Conservation (phyloP, 331 rosid species). For the Arachis monticola region DNA sequence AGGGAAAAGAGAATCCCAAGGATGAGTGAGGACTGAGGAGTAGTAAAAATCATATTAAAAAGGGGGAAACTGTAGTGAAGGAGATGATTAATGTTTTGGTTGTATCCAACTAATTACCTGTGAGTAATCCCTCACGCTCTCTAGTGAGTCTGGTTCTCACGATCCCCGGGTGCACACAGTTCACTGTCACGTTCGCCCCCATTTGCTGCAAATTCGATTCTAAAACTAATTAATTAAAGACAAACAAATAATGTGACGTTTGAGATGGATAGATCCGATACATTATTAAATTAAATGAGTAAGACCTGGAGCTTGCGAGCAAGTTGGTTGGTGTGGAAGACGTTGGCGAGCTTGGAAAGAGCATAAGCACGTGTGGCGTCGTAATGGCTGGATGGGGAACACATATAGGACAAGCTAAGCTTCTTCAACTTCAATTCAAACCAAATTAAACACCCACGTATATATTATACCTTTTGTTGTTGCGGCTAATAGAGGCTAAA, state of each 20-base stretch:
- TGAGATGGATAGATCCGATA: slow-evolving; percentile 10
- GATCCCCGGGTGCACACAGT: slow-evolving; percentile 95
- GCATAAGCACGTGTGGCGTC: slow-evolving; percentile 99
- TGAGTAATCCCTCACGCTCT: slow-evolving; percentile 89
- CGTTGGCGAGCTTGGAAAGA: slow-evolving; percentile 92
- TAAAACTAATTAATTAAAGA: background rate
- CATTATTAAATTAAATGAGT: background rate
- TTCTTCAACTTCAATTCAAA: slow-evolving; percentile 4
- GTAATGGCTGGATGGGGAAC: slow-evolving; percentile 64
- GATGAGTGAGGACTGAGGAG: background rate
- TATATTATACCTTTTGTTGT: slow-evolving; percentile 55
- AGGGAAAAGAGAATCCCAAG: background rate
- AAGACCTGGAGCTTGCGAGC: slow-evolving; percentile 76
- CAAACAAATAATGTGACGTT: slow-evolving; percentile 34
- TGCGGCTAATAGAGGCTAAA: slow-evolving; percentile 65
- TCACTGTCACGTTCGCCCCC: slow-evolving; percentile 81
- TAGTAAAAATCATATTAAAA: no score
- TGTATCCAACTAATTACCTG: slow-evolving; percentile 56
- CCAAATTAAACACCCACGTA: slow-evolving; percentile 15
- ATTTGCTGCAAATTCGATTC: slow-evolving; percentile 54
- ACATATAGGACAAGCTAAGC: slow-evolving; percentile 56
- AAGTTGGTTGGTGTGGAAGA: slow-evolving; percentile 84
- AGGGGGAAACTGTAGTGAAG: background rate
- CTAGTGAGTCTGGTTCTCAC: slow-evolving; percentile 94
- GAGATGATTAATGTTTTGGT: background rate